Percentiles rank a stretch among this genome's conserved stretches.
Evolutionary conservation across 1,139 yeast genomes (phyloP).

Genomic region (Eremothecium gossypii): DNA sequence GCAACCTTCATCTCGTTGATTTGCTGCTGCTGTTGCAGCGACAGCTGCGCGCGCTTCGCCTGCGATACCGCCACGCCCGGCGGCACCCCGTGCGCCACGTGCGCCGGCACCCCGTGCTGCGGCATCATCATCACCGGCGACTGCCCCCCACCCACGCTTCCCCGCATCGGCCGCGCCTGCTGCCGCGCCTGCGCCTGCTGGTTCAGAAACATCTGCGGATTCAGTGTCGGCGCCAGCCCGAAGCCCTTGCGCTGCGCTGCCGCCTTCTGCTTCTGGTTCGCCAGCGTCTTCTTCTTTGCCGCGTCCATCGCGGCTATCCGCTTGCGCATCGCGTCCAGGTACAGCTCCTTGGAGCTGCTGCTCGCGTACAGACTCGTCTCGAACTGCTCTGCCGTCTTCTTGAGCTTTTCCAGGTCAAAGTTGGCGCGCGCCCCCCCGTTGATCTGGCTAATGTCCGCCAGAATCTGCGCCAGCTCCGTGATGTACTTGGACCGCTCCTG

Average conservation of each 20-base stretch:
- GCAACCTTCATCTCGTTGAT: slow-evolving; percentile 40
- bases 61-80: not conserved
- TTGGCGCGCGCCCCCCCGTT: slow-evolving; percentile 27
- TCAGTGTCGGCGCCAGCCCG: slow-evolving; percentile 18
- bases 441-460: slow-evolving; percentile 29
- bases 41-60: slow-evolving; percentile 22
- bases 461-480: slow-evolving; percentile 26
- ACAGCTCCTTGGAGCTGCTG: slow-evolving; percentile 28
- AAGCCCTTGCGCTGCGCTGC: slow-evolving; percentile 12
- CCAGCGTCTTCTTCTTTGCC: slow-evolving; percentile 22
- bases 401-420: slow-evolving; percentile 30
- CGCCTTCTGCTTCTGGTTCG: slow-evolving; percentile 15
- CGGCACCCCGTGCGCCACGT: not conserved
- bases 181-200: slow-evolving; percentile 47
- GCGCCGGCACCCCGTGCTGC: slow-evolving; percentile 16
- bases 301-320: slow-evolving; percentile 29
- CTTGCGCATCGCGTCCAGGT: slow-evolving; percentile 29
- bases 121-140: slow-evolving; percentile 13
- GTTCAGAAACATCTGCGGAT: slow-evolving; percentile 36
- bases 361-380: slow-evolving; percentile 30
- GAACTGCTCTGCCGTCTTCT: slow-evolving; percentile 29
- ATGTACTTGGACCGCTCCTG: slow-evolving; percentile 30
- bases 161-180: slow-evolving; percentile 31
- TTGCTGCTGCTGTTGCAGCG: slow-evolving; percentile 27
- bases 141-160: slow-evolving; percentile 11